Percentiles rank a stretch among this genome's conserved stretches.
These are phyloP conservation scores for Coix lacrymajobi DNA, from an alignment of 176 grass and related monocot species.

Conservation along the genomic window DNA sequence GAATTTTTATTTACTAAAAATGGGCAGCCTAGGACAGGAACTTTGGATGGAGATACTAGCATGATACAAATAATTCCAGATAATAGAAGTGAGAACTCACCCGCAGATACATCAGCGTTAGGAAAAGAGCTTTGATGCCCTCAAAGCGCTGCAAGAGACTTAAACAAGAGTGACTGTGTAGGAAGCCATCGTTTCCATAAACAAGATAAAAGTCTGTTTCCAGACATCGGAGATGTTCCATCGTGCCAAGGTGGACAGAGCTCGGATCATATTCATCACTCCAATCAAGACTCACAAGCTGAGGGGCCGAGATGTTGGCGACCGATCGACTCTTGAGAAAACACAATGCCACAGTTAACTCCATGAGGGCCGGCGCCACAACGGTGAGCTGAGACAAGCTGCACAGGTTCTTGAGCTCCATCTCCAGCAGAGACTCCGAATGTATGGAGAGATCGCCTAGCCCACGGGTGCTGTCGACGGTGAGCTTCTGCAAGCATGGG, in stretches of 20 bases:
- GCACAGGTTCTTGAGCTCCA: too few species aligned
- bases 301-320: conserved; percentile 1
- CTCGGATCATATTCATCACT: not conserved
- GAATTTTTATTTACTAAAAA: too few species aligned
- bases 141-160: not conserved
- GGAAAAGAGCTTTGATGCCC: not conserved
- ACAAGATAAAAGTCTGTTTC: not conserved
- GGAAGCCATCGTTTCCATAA: not conserved
- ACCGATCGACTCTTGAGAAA: not conserved
- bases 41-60: too few species aligned
- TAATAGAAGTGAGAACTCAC: conserved; percentile 1
- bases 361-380: not conserved
- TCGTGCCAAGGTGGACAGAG: not conserved
- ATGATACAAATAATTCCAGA: not conserved
- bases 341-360: not conserved
- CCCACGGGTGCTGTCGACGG: not conserved
- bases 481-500: not conserved
- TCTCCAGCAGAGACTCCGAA: not conserved
- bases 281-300: not conserved
- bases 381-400: not conserved
- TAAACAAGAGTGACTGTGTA: not conserved
- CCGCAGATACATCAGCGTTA: not conserved
- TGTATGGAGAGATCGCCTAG: not conserved
- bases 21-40: not conserved
- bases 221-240: not conserved